phyloP scores from a whole-genome alignment of 345 rosid species.

The Abelmoschus esculentus region DNA sequence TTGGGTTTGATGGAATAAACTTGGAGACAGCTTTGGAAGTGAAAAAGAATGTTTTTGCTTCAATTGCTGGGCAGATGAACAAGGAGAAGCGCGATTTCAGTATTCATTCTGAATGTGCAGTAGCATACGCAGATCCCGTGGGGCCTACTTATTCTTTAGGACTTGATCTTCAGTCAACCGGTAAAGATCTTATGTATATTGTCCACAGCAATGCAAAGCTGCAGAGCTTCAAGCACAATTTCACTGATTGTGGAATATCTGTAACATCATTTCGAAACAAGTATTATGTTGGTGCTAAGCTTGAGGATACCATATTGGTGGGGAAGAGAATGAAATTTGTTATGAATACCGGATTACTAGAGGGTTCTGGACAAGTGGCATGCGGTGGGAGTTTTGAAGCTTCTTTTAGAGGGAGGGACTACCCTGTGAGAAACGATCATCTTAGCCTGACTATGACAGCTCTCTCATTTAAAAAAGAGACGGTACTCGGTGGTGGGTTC shows the following conservation, averaged over 20 bases:
- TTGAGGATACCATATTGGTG: constrained; percentile 60
- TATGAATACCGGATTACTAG: constrained; percentile 60
- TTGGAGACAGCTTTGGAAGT: constrained; percentile 60
- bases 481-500: constrained; percentile 59
- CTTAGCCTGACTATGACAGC: constrained; percentile 51
- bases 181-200: constrained; percentile 61
- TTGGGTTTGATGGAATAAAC: constrained; percentile 84
- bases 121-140: constrained; percentile 41
- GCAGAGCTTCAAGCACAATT: constrained; percentile 50
- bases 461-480: constrained; percentile 59
- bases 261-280: constrained; percentile 56
- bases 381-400: constrained; percentile 75
- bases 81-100: constrained; percentile 71
- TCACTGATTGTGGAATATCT: constrained; percentile 51
- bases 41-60: constrained; percentile 41
- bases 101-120: constrained; percentile 65
- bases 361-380: constrained; percentile 53
- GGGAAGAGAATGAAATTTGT: constrained; percentile 67
- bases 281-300: constrained; percentile 62
- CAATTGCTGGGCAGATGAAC: constrained; percentile 61
- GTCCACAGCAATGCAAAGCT: constrained; percentile 52
- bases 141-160: constrained; percentile 55
- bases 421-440: constrained; percentile 60
- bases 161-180: constrained; percentile 71
- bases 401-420: constrained; percentile 64